Base-by-base conservation (phyloP, 2,329 filamentous ascomycete species). In the Ophiobolus disseminans region DNA sequence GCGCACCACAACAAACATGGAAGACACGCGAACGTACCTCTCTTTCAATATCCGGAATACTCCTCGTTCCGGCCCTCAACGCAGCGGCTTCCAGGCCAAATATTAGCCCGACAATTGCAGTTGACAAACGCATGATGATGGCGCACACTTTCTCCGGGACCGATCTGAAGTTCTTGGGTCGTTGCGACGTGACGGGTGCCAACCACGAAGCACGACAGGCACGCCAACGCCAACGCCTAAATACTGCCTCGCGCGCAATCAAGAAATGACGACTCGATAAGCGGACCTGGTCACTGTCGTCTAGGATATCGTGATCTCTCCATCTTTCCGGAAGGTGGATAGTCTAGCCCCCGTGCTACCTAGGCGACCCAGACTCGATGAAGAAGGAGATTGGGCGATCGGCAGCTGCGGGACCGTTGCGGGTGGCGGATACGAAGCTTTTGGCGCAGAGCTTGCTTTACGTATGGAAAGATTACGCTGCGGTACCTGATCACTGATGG, bases 241-340 rank as follows among this genome's bases (percentile, higher is more conserved):
- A 50, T 61, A 53, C 22, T 42, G 40, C n/a, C 16, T 31, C 21
- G 41, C 30, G 34, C 36, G 40, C 28, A 40, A 40, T 21, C 23
- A 37, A 31, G n/a, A 40, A 37, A 55, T 58, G 55, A 55, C 48
- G 57, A 52, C 34, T n/a, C n/a, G n/a, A n/a, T n/a, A n/a, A n/a
- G n/a, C n/a, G n/a, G n/a, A n/a, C n/a, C n/a, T n/a, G n/a, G 46
- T 37, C 41, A 25, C 50, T 3, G 10, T 13, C 13, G n/a, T 14
- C 30, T 14, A 32, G 44, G 49, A 48, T 54, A 48, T 57, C 58
- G 39, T 38, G 30, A 23, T 34, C 23, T 43, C 42, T 37, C 45
- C 13, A 39, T 47, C 49, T 39, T 62, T 67, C 34, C 34, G 64
- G 65, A 64, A 69, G 64, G 65, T 67, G 53, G 56, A 47, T 56